Percentiles rank a stretch among this genome's conserved stretches.
Evolutionary conservation across 805 yeast species (phyloP).

Genomic region (Candida chilensis): DNA sequence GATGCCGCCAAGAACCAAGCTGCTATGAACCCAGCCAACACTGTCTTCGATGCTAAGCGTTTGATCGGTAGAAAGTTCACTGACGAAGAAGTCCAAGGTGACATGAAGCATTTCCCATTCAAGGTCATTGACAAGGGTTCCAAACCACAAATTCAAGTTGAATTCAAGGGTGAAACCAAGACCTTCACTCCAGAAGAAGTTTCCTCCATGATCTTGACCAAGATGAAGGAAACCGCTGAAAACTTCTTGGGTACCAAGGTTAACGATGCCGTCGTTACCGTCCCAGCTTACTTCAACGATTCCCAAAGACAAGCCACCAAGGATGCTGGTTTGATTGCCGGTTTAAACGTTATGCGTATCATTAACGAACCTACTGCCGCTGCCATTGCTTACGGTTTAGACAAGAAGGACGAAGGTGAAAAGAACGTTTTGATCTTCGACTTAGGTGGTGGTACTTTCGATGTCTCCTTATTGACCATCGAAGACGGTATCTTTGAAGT

Average conservation of each 20-base stretch:
- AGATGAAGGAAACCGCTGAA: slow-evolving; percentile 79
- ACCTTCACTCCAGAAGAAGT: slow-evolving; percentile 69
- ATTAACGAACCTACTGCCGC: slow-evolving; percentile 67
- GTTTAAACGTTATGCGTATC: slow-evolving; percentile 88
- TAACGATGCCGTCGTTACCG: slow-evolving; percentile 90
- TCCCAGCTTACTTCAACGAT: slow-evolving; percentile 95
- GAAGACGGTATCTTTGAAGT: slow-evolving; percentile 97
- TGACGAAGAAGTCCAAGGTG: slow-evolving; percentile 73
- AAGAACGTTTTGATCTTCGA: slow-evolving; percentile 88
- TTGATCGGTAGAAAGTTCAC: slow-evolving; percentile 74
- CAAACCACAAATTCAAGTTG: slow-evolving; percentile 63
- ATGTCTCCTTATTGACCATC: slow-evolving; percentile 85
- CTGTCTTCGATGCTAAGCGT: slow-evolving; percentile 79
- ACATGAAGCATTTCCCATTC: slow-evolving; percentile 87
- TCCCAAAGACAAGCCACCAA: slow-evolving; percentile 98
- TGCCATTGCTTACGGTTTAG: slow-evolving; percentile 20
- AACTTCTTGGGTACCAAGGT: slow-evolving; percentile 64
- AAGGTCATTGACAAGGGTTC: slow-evolving; percentile 56
- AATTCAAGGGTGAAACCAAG: slow-evolving; percentile 61
- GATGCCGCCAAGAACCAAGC: slow-evolving; percentile 83
- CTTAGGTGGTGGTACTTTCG: slow-evolving; percentile 97
- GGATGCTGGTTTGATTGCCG: slow-evolving; percentile 96
- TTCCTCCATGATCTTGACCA: slow-evolving; percentile 69
- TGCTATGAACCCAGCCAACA: slow-evolving; percentile 69
- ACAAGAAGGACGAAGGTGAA: slow-evolving; percentile 69